Evolutionary conservation across 345 rosid species (phyloP), one percentile per base, ranked within the genome.

Genomic region (Arabis hirsuta): DNA sequence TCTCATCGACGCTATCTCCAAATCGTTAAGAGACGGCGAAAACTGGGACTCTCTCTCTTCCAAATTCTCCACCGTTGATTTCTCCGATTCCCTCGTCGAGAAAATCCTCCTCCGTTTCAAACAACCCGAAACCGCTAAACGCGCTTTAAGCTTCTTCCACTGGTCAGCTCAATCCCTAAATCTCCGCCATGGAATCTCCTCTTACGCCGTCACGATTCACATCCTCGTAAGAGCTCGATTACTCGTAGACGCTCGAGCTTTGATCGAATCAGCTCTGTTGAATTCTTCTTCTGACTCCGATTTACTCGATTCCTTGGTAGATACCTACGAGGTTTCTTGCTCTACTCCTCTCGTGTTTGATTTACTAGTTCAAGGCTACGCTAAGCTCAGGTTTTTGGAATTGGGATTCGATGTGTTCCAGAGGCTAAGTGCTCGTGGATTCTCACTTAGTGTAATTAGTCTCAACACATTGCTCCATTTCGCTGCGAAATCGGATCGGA

Each of bases 81-180:
- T 90, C 38, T 81, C 81, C 52, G 65, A 78, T 20, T 81, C 76
- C 9, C 43, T 88, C 36, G 74, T 86, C 29, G 60, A 79, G 27
- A 54, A 73, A 10, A 83, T 92, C 8, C 79, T 92, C 55, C 83
- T 92, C 56, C 79, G 84, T 65, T 76, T 92, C 75, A 86, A 84
- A 70, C 82, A 84, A 8, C 97, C 93, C 0, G 65, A 55, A 34
- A 79, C 87, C 50, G 91, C 97, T 5, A 87, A 86, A 79, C 70
- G 65, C 12, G 98, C 92, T 32, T 60, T 92, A 13, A 80, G 81
- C 61, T 92, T 92, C 79, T 90, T 92, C 80, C 85, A 88, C 64
- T 92, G 96, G 96, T 84, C 96, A 2, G 80, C 92, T 3, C 81
- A 74, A 45, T 59, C 64, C 3, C 79, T 79, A n/a, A 78, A 72